A percentile compares a stretch with the other conserved stretches of the same genome.
phyloP scores from a whole-genome alignment of 257 asterid genomes.

The Ajuga chamaepitys region DNA sequence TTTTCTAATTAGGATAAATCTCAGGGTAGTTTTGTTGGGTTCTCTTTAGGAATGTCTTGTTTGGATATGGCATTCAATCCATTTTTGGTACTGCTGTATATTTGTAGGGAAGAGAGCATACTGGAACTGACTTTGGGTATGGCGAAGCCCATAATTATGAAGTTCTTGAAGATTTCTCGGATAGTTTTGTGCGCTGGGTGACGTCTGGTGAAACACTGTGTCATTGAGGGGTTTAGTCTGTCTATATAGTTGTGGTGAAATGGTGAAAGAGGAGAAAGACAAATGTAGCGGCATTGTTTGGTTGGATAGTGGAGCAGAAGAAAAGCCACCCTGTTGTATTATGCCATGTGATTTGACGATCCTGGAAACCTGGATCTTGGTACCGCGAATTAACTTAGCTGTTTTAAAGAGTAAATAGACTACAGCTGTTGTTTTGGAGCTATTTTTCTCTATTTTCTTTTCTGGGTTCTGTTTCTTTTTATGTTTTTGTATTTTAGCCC shows the following conservation, averaged over 20 bases:
- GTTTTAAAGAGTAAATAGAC: constrained; percentile 59
- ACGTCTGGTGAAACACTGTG: constrained; percentile 64
- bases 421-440: constrained; percentile 44
- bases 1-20: too few relatives aligned
- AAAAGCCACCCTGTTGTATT: constrained; percentile 15
- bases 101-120: constrained; percentile 47
- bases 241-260: constrained; percentile 9
- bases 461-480: not conserved
- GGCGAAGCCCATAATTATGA: constrained; percentile 39
- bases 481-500: constrained; percentile 10
- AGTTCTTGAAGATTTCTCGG: constrained; percentile 79
- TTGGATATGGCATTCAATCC: not conserved
- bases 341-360: constrained; percentile 19
- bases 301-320: constrained; percentile 12
- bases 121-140: constrained; percentile 35
- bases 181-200: constrained; percentile 82
- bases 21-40: too few relatives aligned
- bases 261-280: constrained; percentile 20
- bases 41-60: not conserved
- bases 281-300: constrained; percentile 27
- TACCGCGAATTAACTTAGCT: constrained; percentile 36
- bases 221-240: constrained; percentile 35
- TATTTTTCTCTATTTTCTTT: constrained; percentile 1
- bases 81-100: constrained; percentile 5
- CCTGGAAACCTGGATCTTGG: constrained; percentile 32